Evolutionary conservation across 2,329 filamentous ascomycete species (phyloP).

Genomic region (Cladosporium sp.): DNA sequence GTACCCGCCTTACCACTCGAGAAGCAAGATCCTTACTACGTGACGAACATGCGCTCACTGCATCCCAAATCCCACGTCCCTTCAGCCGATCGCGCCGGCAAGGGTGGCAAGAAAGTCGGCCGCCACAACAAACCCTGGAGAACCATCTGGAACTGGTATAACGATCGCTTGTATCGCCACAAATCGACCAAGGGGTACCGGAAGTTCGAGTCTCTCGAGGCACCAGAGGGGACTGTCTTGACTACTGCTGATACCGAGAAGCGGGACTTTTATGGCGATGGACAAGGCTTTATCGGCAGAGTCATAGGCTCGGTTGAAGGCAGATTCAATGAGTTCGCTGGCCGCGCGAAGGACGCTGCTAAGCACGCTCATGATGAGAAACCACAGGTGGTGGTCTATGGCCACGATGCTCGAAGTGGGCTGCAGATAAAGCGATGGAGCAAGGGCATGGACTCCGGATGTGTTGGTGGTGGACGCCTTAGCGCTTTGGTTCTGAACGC

Average conservation of each 20-base stretch:
- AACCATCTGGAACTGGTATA: conserved; percentile 32
- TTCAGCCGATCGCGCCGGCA: conserved; percentile 34
- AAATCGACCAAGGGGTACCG: conserved; percentile 9
- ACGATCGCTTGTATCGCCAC: conserved; percentile 24
- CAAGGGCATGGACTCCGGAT: conserved; percentile 81
- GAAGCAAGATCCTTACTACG: conserved; percentile 70
- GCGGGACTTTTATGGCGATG: not conserved
- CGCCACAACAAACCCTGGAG: conserved; percentile 27
- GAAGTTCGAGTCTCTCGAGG: not conserved
- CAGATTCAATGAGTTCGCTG: not conserved
- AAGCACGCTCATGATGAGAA: conserved; percentile 35
- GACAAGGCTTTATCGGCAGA: not conserved
- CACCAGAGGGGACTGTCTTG: not conserved
- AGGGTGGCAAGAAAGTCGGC: conserved; percentile 20
- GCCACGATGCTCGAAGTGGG: conserved; percentile 75
- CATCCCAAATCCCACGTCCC: conserved; percentile 59
- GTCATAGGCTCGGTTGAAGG: not conserved
- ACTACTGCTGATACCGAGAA: not conserved
- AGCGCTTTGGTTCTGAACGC: conserved; percentile 72
- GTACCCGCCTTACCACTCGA: conserved; percentile 69
- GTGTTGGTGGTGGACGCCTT: conserved; percentile 69
- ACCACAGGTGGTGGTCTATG: conserved; percentile 69
- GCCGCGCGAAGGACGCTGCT: conserved; percentile 26
- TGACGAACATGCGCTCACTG: conserved; percentile 90
- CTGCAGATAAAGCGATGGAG: conserved; percentile 66